A percentile compares a stretch with the other conserved stretches of the same genome.
Conservation (phyloP, 1,284 basidiomycete genomes). For the Cutaneotrichosporon sp. region DNA sequence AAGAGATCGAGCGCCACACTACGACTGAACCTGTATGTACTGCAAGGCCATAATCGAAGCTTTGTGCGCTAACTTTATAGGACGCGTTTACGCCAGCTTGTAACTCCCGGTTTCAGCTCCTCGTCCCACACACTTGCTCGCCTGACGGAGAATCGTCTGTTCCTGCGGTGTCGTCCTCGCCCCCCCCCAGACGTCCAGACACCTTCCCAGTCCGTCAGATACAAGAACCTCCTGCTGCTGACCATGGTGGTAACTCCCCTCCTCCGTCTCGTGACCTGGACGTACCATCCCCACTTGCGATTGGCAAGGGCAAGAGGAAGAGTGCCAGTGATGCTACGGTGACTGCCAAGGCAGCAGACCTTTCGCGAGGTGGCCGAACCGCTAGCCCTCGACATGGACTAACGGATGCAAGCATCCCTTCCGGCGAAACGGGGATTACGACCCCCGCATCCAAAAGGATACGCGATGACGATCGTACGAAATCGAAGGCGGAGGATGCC, state of each 20-base stretch:
- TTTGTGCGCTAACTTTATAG: not conserved
- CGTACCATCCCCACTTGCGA: not conserved
- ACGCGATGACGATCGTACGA: constrained; percentile 8
- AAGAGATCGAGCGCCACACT: constrained; percentile 46
- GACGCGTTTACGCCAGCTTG: constrained; percentile 27
- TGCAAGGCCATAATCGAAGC: not conserved
- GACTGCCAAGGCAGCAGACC: not conserved
- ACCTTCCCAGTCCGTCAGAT: constrained; percentile 32
- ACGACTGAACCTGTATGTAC: not conserved
- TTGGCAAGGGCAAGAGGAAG: constrained; percentile 36
- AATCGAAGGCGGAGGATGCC: constrained; percentile 10
- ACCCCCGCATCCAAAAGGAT: not conserved
- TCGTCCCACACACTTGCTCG: constrained; percentile 42
- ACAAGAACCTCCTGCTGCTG: not conserved
- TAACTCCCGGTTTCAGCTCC: constrained; percentile 44
- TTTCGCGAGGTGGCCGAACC: not conserved
- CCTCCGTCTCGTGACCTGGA: constrained; percentile 7
- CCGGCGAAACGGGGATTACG: not conserved
- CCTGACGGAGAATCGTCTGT: not conserved
- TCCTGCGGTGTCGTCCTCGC: constrained; percentile 17
- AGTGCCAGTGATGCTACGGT: not conserved
- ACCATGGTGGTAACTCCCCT: not conserved
- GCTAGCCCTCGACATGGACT: not conserved
- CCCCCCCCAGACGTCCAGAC: constrained; percentile 34
- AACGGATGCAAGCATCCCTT: not conserved